Evolutionary conservation across 495 filamentous ascomycete species (phyloP).

Genomic region (Daldinia grandis): DNA sequence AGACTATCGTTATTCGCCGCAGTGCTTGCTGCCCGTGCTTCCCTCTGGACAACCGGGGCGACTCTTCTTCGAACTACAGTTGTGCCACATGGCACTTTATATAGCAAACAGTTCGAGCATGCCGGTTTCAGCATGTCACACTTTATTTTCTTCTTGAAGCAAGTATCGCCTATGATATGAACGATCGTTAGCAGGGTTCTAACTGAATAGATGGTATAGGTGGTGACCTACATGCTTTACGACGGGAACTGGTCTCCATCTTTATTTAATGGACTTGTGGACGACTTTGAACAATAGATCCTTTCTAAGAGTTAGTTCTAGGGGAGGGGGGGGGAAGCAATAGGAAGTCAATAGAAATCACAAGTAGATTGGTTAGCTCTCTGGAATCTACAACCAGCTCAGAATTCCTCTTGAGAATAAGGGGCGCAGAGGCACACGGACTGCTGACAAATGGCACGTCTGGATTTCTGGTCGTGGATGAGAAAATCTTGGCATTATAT

Average conservation of each 20-base stretch:
- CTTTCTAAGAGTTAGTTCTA: neutral
- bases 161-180: constrained; percentile 39
- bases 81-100: constrained; percentile 45
- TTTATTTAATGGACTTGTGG: neutral
- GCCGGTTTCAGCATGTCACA: constrained; percentile 48
- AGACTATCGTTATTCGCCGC: constrained; percentile 19
- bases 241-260: constrained; percentile 44
- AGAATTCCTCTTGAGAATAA: neutral
- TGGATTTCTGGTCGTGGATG: neutral
- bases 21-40: constrained; percentile 2
- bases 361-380: neutral
- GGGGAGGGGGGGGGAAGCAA: neutral
- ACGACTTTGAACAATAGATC: neutral
- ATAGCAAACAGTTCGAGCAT: constrained; percentile 48
- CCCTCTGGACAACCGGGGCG: constrained; percentile 1
- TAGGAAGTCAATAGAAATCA: neutral
- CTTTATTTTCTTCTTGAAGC: constrained; percentile 49
- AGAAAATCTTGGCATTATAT: neutral
- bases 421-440: neutral
- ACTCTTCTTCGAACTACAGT: constrained; percentile 41
- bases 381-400: neutral
- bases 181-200: neutral
- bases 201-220: neutral
- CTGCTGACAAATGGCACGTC: neutral
- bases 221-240: constrained; percentile 38